These are phyloP conservation scores for Trichophyton benhamiae DNA, from an alignment of 2,329 filamentous ascomycete genomes.

Conservation along the genomic window DNA sequence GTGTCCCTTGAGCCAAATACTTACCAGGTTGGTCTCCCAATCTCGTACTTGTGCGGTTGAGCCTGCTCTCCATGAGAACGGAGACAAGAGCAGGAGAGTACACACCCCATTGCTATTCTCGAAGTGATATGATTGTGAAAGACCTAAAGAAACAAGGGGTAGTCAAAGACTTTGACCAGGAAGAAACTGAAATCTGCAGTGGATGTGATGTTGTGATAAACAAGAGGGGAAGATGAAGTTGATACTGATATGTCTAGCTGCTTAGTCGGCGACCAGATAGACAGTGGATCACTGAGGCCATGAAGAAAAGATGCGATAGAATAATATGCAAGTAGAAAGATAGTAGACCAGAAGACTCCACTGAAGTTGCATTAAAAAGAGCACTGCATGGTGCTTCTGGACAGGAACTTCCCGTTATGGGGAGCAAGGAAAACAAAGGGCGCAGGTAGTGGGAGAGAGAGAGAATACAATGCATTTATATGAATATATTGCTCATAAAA, in stretches of 20 bases:
- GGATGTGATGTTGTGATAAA: background rate
- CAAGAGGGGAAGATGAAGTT: background rate
- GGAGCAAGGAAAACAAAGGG: background rate
- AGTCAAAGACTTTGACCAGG: background rate
- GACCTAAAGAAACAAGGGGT: background rate
- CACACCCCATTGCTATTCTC: conserved; percentile 4
- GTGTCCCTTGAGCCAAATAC: background rate
- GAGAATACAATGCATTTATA: conserved; percentile 8
- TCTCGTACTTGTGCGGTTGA: background rate
- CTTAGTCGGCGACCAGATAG: conserved; percentile 1
- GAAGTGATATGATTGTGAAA: background rate
- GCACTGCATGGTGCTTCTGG: background rate
- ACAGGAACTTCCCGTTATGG: background rate
- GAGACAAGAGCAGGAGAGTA: conserved; percentile 1
- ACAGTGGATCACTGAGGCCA: background rate
- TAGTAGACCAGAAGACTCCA: background rate
- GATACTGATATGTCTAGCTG: background rate
- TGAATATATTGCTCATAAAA: conserved; percentile 1
- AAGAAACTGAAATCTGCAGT: background rate
- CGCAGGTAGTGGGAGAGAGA: conserved; percentile 7
- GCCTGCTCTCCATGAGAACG: background rate
- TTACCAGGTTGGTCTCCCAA: conserved; percentile 2
- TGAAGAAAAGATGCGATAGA: background rate
- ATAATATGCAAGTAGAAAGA: background rate
- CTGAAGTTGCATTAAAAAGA: background rate